Conservation (phyloP, 768 basidiomycete genomes). For the Termitomyces sp. region DNA sequence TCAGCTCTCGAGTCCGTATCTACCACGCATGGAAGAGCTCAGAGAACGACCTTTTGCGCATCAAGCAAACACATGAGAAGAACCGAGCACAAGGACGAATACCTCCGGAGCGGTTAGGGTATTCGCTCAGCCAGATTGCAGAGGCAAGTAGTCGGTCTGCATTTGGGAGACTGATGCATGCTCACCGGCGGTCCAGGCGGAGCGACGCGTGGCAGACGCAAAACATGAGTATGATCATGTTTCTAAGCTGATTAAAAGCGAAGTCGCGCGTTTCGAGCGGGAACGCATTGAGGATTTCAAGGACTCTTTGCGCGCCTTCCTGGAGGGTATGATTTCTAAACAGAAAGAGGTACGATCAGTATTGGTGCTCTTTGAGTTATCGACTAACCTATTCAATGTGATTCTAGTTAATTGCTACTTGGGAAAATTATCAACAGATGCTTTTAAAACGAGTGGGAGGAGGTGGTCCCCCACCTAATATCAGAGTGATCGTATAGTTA, state of each 20-base stretch:
- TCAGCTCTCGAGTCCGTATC: conserved; percentile 79
- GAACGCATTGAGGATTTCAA: conserved; percentile 95
- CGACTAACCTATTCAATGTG: neutral
- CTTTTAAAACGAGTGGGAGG: conserved; percentile 36
- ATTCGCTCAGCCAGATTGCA: conserved; percentile 73
- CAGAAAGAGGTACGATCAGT: conserved; percentile 65
- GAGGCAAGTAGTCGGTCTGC: conserved; percentile 47
- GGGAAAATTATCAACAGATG: conserved; percentile 79
- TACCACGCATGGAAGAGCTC: conserved; percentile 78
- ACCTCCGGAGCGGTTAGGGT: conserved; percentile 62
- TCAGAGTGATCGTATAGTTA: conserved; percentile 4
- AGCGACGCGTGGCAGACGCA: conserved; percentile 76
- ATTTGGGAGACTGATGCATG: neutral
- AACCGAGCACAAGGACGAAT: conserved; percentile 72
- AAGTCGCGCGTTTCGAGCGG: conserved; percentile 87
- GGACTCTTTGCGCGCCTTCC: conserved; percentile 69
- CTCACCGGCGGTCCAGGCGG: conserved; percentile 47
- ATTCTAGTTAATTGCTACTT: conserved; percentile 60
- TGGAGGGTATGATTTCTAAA: conserved; percentile 80
- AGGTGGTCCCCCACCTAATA: conserved; percentile 12
- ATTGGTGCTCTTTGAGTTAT: neutral
- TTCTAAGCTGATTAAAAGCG: conserved; percentile 82
- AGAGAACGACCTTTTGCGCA: conserved; percentile 69
- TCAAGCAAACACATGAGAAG: conserved; percentile 76
- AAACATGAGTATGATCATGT: conserved; percentile 88